Evolutionary conservation across 1,284 basidiomycete species (phyloP).

Genomic region (Leccinum cinnamomeum): DNA sequence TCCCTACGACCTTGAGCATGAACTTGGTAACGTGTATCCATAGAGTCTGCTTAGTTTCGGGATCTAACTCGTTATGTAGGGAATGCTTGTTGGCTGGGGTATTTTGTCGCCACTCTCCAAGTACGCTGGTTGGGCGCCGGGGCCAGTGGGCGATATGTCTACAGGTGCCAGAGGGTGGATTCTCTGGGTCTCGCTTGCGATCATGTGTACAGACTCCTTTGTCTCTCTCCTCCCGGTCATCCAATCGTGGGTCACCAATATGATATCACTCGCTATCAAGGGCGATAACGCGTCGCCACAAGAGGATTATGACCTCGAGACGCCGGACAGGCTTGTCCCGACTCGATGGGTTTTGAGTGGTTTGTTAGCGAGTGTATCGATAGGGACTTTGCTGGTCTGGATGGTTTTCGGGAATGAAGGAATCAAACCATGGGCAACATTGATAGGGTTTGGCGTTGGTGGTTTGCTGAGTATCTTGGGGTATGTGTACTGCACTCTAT

Average conservation of each 20-base stretch:
- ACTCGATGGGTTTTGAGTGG: constrained; percentile 76
- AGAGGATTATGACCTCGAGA: constrained; percentile 74
- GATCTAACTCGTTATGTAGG: constrained; percentile 43
- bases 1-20: constrained; percentile 93
- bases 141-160: constrained; percentile 81
- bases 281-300: constrained; percentile 24
- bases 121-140: constrained; percentile 85
- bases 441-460: constrained; percentile 83
- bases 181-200: constrained; percentile 90
- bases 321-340: constrained; percentile 80
- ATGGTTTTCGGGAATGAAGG: constrained; percentile 85
- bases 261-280: constrained; percentile 34
- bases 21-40: constrained; percentile 57
- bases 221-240: constrained; percentile 80
- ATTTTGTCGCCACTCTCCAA: constrained; percentile 88
- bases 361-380: constrained; percentile 57
- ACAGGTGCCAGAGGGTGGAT: constrained; percentile 90
- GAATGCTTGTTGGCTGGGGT: constrained; percentile 96
- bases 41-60: neutral
- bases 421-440: constrained; percentile 92
- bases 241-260: constrained; percentile 49
- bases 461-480: constrained; percentile 85
- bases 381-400: constrained; percentile 84
- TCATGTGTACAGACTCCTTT: constrained; percentile 92
- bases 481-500: constrained; percentile 44